Percentiles rank a stretch among this genome's conserved stretches.
Conservation (phyloP, 2,329 filamentous ascomycete genomes). For the Xylaria sp. region DNA sequence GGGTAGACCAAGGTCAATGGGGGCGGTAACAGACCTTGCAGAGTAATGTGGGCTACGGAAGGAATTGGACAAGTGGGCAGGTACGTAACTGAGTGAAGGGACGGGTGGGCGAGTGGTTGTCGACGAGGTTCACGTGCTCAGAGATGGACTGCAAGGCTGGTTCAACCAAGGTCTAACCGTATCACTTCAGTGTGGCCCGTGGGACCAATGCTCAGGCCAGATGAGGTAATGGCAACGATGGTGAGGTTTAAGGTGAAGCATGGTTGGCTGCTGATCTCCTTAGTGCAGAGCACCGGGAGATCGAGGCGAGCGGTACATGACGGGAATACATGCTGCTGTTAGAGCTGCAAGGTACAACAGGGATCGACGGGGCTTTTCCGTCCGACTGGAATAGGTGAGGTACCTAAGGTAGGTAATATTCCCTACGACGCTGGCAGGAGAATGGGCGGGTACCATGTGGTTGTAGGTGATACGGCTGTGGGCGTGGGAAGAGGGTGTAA, state of each 20-base stretch:
- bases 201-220: background rate
- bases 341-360: conserved; percentile 1
- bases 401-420: background rate
- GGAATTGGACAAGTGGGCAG: too few species aligned
- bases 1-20: too few species aligned
- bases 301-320: conserved; percentile 7
- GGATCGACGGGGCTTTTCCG: conserved; percentile 1
- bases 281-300: background rate
- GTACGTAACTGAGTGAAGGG: too few species aligned
- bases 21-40: too few species aligned
- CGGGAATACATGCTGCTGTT: background rate
- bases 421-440: background rate
- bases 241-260: background rate
- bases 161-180: background rate
- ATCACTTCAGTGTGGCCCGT: background rate
- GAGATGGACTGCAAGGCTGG: background rate
- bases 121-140: background rate
- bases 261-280: background rate
- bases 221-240: background rate
- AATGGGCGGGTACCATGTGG: conserved; percentile 4
- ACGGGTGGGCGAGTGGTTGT: background rate
- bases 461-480: background rate
- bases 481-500: too few species aligned
- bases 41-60: too few species aligned
- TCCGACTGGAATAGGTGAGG: background rate